Percentiles rank a stretch among this genome's conserved stretches.
Evolutionary conservation across 352 stramenopile species (phyloP).

Genomic region (Elongisporangium anandrum): DNA sequence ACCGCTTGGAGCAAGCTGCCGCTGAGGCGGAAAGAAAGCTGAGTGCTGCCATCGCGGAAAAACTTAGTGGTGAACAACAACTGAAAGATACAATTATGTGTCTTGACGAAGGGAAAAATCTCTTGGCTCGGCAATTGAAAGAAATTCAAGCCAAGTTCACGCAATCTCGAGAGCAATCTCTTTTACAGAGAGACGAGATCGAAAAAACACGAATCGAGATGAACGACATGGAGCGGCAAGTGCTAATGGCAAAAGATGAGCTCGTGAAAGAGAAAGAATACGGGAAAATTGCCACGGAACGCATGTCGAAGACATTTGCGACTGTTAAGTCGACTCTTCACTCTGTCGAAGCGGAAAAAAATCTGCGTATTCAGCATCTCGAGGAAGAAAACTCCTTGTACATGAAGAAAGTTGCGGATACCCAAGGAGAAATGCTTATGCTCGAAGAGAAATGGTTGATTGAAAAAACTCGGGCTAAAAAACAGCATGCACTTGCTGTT

Average conservation of each 20-base stretch:
- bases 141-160: conserved; percentile 59
- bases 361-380: conserved; percentile 34
- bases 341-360: conserved; percentile 65
- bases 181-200: conserved; percentile 61
- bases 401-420: conserved; percentile 46
- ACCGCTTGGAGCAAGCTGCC: conserved; percentile 28
- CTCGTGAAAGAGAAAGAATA: conserved; percentile 52
- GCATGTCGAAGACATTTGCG: conserved; percentile 48
- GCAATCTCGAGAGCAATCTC: conserved; percentile 43
- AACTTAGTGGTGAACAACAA: conserved; percentile 29
- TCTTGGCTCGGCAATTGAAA: conserved; percentile 49
- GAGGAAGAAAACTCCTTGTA: conserved; percentile 46
- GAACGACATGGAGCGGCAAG: conserved; percentile 36
- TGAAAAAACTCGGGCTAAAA: conserved; percentile 22
- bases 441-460: conserved; percentile 38
- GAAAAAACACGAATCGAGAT: conserved; percentile 49
- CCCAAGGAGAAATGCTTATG: conserved; percentile 54
- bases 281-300: conserved; percentile 38
- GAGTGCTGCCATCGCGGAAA: conserved; percentile 22
- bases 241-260: conserved; percentile 45
- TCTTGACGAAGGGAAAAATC: conserved; percentile 46
- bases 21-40: conserved; percentile 37
- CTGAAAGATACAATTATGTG: conserved; percentile 27
- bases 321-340: conserved; percentile 60
- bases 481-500: conserved; percentile 19